Evolutionary conservation across 2,329 filamentous ascomycete species (phyloP).

Genomic region (Pleomassaria siparia): DNA sequence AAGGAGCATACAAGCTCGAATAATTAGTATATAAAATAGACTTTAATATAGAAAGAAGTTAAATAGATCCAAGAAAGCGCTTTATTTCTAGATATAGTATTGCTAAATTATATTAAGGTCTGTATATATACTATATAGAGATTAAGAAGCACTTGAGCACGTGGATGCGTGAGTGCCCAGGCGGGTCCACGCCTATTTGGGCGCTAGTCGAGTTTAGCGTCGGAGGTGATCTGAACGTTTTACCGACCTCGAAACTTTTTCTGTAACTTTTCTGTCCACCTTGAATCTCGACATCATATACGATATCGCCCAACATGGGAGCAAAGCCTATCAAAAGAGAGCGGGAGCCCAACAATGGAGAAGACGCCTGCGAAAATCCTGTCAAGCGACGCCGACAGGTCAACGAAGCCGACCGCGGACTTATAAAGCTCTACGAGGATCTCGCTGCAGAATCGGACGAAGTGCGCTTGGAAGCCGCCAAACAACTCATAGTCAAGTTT

Average conservation of each 20-base stretch:
- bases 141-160: too few relatives aligned
- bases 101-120: too few relatives aligned
- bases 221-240: conserved; percentile 4
- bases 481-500: conserved; percentile 46
- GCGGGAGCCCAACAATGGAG: conserved; percentile 21
- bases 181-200: too few relatives aligned
- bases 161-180: too few relatives aligned
- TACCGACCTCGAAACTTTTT: conserved; percentile 3
- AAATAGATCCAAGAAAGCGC: too few relatives aligned
- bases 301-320: conserved; percentile 18
- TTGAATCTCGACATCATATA: neutral
- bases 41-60: too few relatives aligned
- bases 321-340: conserved; percentile 31
- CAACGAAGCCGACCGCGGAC: conserved; percentile 44
- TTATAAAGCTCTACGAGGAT: conserved; percentile 50
- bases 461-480: conserved; percentile 48
- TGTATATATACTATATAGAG: too few relatives aligned
- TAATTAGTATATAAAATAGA: too few relatives aligned
- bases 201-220: neutral
- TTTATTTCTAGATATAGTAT: too few relatives aligned
- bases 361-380: conserved; percentile 20
- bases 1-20: too few relatives aligned
- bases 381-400: conserved; percentile 39
- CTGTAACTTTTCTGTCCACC: neutral
- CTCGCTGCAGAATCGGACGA: conserved; percentile 50